Evolutionary conservation across 2,329 filamentous ascomycete species (phyloP), one percentile per base, ranked within the genome.

Genomic region (Penicillium frequentans): DNA sequence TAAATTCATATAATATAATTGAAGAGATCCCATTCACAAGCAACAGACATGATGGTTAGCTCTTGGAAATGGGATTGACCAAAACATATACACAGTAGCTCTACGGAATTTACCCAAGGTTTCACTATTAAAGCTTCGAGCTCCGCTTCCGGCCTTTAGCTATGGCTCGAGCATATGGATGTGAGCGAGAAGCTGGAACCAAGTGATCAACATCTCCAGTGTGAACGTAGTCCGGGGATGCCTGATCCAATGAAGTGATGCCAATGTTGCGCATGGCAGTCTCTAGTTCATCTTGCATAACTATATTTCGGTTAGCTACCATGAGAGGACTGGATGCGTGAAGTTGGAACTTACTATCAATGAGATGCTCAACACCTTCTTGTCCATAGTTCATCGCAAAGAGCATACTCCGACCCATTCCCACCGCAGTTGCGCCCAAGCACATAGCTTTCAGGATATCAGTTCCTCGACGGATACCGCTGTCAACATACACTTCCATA

Each of bases 401-500:
- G 7, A 85, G 68, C 57, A 80, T 81, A 16, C 81, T 82, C 14
- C 82, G 70, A 0, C 82, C 82, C 50, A 85, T 76, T 0, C 82
- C 81, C 3, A 84, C 82, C 11, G 81, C 81, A 0, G 77, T 82
- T 5, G 81, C 82, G 0, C 82, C 83, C 0, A 85, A 69, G 24
- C 79, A 80, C 8, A 84, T 67, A 2, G 80, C 80, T 60, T 84
- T 85, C 24, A 85, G 73, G 5, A 85, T 79, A 59, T 85, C 82
- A 0, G 79, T 80, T 0, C 82, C 82, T 4, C 82, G 76, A 27
- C 78, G 76, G 52, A 84, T 79, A 1, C 82, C 82, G 31, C 82
- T 80, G 55, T 84, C 82, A 24, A 84, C 74, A 47, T 81, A 82
- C 1, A 84, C 72, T 57, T 84, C 80, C 63, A 84, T 75, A 47